Evolutionary conservation across 2,329 filamentous ascomycete genomes (phyloP).

Genomic region (Ophiosphaerella herpotricha): DNA sequence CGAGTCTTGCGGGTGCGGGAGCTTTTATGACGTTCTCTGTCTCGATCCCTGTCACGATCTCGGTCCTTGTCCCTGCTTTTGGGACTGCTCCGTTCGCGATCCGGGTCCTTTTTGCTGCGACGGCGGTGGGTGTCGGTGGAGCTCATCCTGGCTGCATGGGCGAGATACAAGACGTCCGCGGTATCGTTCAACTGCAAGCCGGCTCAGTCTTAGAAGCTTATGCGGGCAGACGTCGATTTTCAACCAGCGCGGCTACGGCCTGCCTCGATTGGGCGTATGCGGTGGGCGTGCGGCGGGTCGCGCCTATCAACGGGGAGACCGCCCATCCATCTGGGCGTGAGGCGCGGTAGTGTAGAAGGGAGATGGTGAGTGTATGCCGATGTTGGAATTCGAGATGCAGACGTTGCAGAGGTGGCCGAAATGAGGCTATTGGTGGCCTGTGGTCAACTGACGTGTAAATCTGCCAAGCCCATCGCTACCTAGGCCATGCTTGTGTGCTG

Average conservation of each 20-base stretch:
- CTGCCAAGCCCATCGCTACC: neutral
- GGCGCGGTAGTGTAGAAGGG: slow-evolving; percentile 14
- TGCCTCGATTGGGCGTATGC: slow-evolving; percentile 33
- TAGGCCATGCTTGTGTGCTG: no score
- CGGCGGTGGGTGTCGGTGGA: slow-evolving; percentile 43
- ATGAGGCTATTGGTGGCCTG: slow-evolving; percentile 8
- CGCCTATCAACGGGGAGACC: slow-evolving; percentile 39
- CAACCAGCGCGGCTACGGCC: slow-evolving; percentile 35
- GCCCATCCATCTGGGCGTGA: slow-evolving; percentile 31
- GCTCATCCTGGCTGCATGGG: slow-evolving; percentile 30
- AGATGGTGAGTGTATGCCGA: neutral
- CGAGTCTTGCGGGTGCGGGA: slow-evolving; percentile 35
- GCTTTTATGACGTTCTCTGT: slow-evolving; percentile 33
- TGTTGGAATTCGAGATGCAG: neutral
- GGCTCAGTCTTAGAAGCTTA: slow-evolving; percentile 14
- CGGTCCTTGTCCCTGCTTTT: slow-evolving; percentile 34
- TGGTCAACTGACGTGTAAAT: slow-evolving; percentile 1
- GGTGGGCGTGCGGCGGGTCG: slow-evolving; percentile 28
- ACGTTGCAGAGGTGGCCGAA: neutral
- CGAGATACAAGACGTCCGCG: slow-evolving; percentile 19
- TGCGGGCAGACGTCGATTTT: slow-evolving; percentile 19
- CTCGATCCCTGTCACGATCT: slow-evolving; percentile 22
- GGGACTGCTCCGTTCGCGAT: slow-evolving; percentile 31
- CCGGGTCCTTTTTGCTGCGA: slow-evolving; percentile 43
- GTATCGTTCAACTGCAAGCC: slow-evolving; percentile 22